Percentiles rank a stretch among this genome's conserved stretches.
Evolutionary conservation across 352 stramenopile genomes (phyloP).

Genomic region (Globisporangium acanthophoron): DNA sequence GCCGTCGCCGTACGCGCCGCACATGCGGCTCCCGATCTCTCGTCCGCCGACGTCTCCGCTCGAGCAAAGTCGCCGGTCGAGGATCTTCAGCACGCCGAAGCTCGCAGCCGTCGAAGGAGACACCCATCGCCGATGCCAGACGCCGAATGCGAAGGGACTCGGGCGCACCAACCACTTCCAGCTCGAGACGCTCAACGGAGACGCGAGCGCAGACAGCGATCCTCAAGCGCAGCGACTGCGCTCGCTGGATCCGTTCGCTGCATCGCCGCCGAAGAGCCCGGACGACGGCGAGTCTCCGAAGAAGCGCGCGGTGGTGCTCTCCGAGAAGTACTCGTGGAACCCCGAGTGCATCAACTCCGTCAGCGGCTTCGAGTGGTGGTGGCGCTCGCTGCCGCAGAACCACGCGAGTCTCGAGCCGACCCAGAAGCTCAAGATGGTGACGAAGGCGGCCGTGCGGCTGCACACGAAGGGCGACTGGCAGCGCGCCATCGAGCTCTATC

Average conservation of each 20-base stretch:
- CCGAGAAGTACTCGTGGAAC: slow-evolving; percentile 67
- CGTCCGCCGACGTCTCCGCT: slow-evolving; percentile 35
- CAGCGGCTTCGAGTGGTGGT: slow-evolving; percentile 80
- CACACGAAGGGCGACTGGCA: slow-evolving; percentile 60
- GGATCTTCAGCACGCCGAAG: slow-evolving; percentile 65
- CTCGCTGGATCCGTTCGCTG: slow-evolving; percentile 22
- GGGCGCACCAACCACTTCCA: slow-evolving; percentile 1
- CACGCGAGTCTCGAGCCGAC: slow-evolving; percentile 55
- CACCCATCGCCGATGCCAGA: slow-evolving; percentile 37
- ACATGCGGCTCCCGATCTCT: slow-evolving; percentile 34
- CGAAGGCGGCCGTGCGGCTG: slow-evolving; percentile 60
- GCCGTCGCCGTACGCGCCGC: slow-evolving; percentile 44
- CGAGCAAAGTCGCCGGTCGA: slow-evolving; percentile 38
- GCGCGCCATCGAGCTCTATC: slow-evolving; percentile 65
- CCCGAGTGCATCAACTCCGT: slow-evolving; percentile 72
- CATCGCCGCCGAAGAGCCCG: slow-evolving; percentile 30
- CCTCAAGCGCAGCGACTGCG: slow-evolving; percentile 2
- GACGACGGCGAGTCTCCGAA: slow-evolving; percentile 16
- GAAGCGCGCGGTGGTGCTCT: slow-evolving; percentile 26
- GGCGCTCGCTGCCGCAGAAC: slow-evolving; percentile 60
- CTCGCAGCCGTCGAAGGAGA: slow-evolving; percentile 44
- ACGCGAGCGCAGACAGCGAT: background rate
- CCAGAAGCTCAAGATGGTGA: slow-evolving; percentile 79
- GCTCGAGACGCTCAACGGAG: background rate
- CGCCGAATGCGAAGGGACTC: slow-evolving; percentile 34